Conservation (phyloP, 2,329 filamentous ascomycete genomes). For the Neocucurbitaria cava region DNA sequence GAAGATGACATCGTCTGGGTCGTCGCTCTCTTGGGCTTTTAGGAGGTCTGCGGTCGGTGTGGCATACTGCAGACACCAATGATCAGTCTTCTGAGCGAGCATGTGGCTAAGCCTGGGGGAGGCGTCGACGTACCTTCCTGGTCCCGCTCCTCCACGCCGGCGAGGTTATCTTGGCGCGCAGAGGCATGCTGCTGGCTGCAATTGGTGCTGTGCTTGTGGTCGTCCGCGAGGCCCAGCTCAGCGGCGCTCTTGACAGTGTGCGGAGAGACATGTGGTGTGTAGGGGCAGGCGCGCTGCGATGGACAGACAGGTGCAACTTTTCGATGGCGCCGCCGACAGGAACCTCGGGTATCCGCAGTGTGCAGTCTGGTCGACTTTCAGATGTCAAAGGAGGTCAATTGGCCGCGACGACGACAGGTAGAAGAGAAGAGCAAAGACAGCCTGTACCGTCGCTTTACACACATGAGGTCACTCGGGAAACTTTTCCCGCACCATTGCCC, state of each 20-base stretch:
- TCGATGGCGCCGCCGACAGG: conserved; percentile 25
- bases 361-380: conserved; percentile 1
- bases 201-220: conserved; percentile 26
- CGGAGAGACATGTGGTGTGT: conserved; percentile 54
- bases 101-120: background rate
- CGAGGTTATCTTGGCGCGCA: conserved; percentile 76
- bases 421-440: background rate
- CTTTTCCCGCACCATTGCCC: conserved; percentile 17
- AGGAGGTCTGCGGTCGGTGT: conserved; percentile 41
- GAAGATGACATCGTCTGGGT: conserved; percentile 92
- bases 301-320: conserved; percentile 39
- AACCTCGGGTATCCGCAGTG: conserved; percentile 49
- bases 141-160: conserved; percentile 60
- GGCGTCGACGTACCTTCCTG: conserved; percentile 55
- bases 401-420: background rate
- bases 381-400: conserved; percentile 15
- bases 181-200: conserved; percentile 68
- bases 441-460: background rate
- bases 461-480: conserved; percentile 13
- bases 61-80: conserved; percentile 36
- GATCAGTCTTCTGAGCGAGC: conserved; percentile 8
- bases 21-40: conserved; percentile 71
- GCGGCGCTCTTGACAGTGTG: conserved; percentile 48
- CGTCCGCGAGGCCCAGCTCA: conserved; percentile 48
- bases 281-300: conserved; percentile 13